Evolutionary conservation across 2,329 filamentous ascomycete genomes (phyloP).

Genomic region (Rhexocercosporidium sp.): DNA sequence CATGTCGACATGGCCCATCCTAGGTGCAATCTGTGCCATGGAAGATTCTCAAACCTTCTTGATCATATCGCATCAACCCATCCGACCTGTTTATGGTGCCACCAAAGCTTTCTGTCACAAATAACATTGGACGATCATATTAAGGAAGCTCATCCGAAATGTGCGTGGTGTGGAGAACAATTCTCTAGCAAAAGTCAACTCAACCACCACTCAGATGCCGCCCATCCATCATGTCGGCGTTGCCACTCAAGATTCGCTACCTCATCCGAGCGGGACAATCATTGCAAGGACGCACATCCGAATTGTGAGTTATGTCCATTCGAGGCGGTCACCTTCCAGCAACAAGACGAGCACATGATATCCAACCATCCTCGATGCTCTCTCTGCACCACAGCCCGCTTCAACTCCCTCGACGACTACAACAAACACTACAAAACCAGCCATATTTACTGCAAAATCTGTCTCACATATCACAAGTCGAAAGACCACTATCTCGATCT

Average conservation of each 20-base stretch:
- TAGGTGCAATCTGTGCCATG: slow-evolving; percentile 6
- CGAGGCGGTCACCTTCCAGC: slow-evolving; percentile 1
- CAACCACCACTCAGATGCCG: background rate
- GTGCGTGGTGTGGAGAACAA: background rate
- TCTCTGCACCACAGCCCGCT: background rate
- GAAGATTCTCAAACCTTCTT: background rate
- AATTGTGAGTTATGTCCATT: slow-evolving; percentile 12
- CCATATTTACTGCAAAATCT: slow-evolving; percentile 13
- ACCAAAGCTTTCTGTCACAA: background rate
- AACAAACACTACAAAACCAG: slow-evolving; percentile 8
- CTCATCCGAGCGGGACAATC: background rate
- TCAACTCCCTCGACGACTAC: slow-evolving; percentile 12
- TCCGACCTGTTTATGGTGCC: slow-evolving; percentile 8
- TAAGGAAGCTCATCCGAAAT: background rate
- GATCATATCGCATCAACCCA: background rate
- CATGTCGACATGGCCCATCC: slow-evolving; percentile 4
- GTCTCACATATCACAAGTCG: slow-evolving; percentile 5
- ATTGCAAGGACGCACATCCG: slow-evolving; percentile 2
- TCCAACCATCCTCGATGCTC: slow-evolving; percentile 5
- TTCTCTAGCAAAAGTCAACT: background rate
- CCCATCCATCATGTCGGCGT: slow-evolving; percentile 6
- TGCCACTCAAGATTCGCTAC: background rate
- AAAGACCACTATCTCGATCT: slow-evolving; percentile 9
- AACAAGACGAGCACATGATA: slow-evolving; percentile 12
- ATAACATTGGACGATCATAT: background rate